Base-by-base conservation (phyloP, 495 filamentous ascomycete species). In the Podospora pseudopauciseta region DNA sequence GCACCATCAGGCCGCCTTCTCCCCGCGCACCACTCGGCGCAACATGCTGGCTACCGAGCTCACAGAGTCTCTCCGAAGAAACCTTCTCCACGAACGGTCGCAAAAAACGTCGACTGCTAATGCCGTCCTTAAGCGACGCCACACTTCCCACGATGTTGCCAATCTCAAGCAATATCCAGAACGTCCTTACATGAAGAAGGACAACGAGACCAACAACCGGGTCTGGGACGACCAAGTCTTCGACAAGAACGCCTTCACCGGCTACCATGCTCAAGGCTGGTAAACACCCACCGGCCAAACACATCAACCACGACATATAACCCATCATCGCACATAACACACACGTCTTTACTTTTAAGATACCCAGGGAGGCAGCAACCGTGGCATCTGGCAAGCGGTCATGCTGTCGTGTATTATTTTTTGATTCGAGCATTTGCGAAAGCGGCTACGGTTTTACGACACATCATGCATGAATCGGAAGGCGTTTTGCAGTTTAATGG, bases 31-130 rank as follows among this genome's bases (percentile, higher is more conserved):
- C 0, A 99, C 96, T 0, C 88, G 96, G 59, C 87, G 94, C 58
- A 96, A 99, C 79, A 99, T 99, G 95, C 86, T 99, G 65, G 89
- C 92, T 44, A 94, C 92, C 27, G 95, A 99, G 79, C 82, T 99
- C 70, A 82, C 77, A 72, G 73, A 84, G 74, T 81, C 80, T 66
- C 72, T 80, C 18, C 66, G 81, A 60, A 59, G 81, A 65, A 69
- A 82, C 58, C 73, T 84, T 65, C 64, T 78, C 62, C 72, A 76
- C 71, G 73, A 83, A 59, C 62, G 77, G 32, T 68, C 77, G 60
- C 68, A 83, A 63, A 96, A 94, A 86, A 92, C 91, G 67, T 89
- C 91, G 34, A 96, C 93, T 4, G 90, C 91, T 65, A 91, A 91
- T 68, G 93, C 94, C 5, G 92, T 94, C 66, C 82, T 97, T 68